Base-by-base conservation (phyloP, 305 asterid genomes). In the Rubia tinctorum region DNA sequence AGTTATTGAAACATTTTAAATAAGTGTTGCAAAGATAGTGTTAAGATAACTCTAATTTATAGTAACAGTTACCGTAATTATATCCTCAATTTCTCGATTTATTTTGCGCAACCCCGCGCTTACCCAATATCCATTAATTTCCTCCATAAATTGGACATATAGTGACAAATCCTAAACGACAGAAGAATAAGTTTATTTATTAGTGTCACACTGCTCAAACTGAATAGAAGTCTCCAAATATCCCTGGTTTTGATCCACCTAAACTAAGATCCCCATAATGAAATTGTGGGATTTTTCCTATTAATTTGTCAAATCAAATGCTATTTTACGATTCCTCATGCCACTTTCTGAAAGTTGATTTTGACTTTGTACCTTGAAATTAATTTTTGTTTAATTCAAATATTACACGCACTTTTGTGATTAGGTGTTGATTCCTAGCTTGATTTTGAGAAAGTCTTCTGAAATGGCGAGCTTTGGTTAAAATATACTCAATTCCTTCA, bases 161-260 rank as follows among this genome's bases (percentile, higher is more conserved):
- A 20, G 42, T 43, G 66, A 30, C 68, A 60, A 72, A 42, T 20
- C 45, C 30, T 43, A 72, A 60, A 60, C 69, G 60, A 43, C 75
- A 72, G 45, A 17, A 2, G 27, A 66, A 56, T 6, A 53, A 5
- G 25, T 18, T 62, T 0, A 17, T 55, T 58, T 0, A 30, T 45
- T 67, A 49, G 66, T 63, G 76, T 81, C 90, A 68, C 90, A 84
- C 62, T 71, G 90, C 90, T 87, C 92, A 77, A 80, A 70, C 71
- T 84, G 90, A 86, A 85, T 86, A 81, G 90, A 88, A 86, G 81
- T 82, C 86, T 88, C 88, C 81, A 81, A 23, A 27, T 27, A 65
- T 81, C 83, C 90, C 84, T 73, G 78, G 71, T 68, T 65, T 84
- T 82, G 62, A 67, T 76, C 60, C 66, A 39, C 22, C 47, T 8